A percentile compares a stretch with the other conserved stretches of the same genome.
These are phyloP conservation scores for Mortierella sp. DNA, from an alignment of 371 early-diverging fungal species.

Conservation along the genomic window DNA sequence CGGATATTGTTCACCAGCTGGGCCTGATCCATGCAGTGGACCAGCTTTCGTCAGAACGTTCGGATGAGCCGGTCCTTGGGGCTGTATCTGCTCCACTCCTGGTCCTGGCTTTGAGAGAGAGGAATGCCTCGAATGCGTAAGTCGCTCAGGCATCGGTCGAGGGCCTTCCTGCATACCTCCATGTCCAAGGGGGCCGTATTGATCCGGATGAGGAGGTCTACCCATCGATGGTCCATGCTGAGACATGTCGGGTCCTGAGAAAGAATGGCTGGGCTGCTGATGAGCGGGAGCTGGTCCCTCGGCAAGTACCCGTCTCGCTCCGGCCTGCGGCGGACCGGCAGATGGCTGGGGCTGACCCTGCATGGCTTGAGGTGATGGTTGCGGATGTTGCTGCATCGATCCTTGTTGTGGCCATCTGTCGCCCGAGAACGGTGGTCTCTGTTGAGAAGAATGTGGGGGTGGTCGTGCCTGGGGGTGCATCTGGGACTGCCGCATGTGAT, in stretches of 20 bases:
- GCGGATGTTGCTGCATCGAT: constrained; percentile 8
- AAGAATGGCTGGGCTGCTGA: constrained; percentile 18
- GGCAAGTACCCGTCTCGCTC: constrained; percentile 12
- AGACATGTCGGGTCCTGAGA: constrained; percentile 14
- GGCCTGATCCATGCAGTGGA: neutral
- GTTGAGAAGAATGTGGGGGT: neutral
- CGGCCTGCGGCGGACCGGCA: constrained; percentile 2
- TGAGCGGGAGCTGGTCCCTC: constrained; percentile 11
- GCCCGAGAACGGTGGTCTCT: constrained; percentile 11
- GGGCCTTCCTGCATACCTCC: constrained; percentile 10
- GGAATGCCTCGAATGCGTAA: constrained; percentile 36
- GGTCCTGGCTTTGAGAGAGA: constrained; percentile 28
- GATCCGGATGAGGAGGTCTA: constrained; percentile 20
- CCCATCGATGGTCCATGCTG: neutral
- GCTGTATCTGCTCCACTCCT: constrained; percentile 12
- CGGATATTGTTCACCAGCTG: constrained; percentile 18
- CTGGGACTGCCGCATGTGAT: constrained; percentile 32
- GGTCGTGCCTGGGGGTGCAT: constrained; percentile 19
- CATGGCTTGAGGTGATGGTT: neutral
- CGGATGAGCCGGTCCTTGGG: constrained; percentile 22
- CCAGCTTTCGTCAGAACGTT: constrained; percentile 5
- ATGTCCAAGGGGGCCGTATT: constrained; percentile 4
- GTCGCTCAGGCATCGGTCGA: constrained; percentile 20
- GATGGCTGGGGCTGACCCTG: constrained; percentile 7
- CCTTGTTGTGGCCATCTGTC: constrained; percentile 36